These are phyloP conservation scores for Gnomoniopsis smithogilvyi DNA, from an alignment of 2,329 filamentous ascomycete species.

Conservation along the genomic window DNA sequence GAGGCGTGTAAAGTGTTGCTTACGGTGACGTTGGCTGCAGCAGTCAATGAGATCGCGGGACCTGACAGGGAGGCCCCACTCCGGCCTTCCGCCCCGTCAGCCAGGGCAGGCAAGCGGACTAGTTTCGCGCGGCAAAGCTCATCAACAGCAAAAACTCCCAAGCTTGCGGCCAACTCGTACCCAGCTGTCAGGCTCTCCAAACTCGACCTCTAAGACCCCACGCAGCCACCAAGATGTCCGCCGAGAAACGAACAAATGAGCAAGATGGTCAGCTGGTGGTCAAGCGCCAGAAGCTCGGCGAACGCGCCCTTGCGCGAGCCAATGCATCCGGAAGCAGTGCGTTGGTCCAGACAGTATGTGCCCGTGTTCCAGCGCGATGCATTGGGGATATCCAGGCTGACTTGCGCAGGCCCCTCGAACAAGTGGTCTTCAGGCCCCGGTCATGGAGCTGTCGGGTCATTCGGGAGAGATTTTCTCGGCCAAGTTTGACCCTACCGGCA, in stretches of 20 bases:
- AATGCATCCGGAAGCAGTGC: conserved; percentile 46
- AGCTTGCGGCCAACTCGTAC: background rate
- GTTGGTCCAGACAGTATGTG: conserved; percentile 49
- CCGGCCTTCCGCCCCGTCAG: background rate
- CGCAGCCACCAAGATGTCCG: conserved; percentile 60
- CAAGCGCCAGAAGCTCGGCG: conserved; percentile 76
- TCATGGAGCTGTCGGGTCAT: conserved; percentile 87
- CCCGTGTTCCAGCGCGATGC: background rate
- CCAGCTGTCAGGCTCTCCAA: background rate
- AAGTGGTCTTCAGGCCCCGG: conserved; percentile 79
- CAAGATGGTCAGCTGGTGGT: conserved; percentile 80
- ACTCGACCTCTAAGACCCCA: background rate
- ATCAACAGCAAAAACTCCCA: conserved; percentile 8
- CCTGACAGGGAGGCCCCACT: no score
- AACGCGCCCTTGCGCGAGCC: conserved; percentile 46
- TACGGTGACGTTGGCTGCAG: background rate
- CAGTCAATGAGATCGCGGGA: background rate
- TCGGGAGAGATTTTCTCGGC: conserved; percentile 87
- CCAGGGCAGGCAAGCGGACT: conserved; percentile 11
- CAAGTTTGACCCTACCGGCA: conserved; percentile 84
- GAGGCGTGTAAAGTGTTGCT: background rate
- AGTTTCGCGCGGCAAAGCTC: background rate
- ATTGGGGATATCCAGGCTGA: conserved; percentile 22
- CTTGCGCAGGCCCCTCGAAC: conserved; percentile 67
- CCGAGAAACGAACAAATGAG: conserved; percentile 86